Evolutionary conservation across 495 filamentous ascomycete genomes (phyloP), one percentile per base, ranked within the genome.

Genomic region (Tuber microsphaerosporum): DNA sequence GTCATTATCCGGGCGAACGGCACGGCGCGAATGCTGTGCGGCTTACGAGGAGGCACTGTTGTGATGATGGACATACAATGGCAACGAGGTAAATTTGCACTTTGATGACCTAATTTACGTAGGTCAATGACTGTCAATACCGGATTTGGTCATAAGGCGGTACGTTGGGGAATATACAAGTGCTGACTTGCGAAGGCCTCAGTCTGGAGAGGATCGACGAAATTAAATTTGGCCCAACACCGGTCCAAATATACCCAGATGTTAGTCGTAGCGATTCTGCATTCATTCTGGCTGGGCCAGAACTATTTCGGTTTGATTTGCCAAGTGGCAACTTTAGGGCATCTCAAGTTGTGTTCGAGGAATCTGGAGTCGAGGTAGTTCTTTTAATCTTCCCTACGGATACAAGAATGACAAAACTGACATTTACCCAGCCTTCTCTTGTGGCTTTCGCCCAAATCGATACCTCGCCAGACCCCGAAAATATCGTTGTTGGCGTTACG

Each of bases 201-300:
- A 74, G 78, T 72, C 82, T 82, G 80, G 84, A 85, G 81, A 82
- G 82, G 85, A 84, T 87, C 83, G 87, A 87, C 84, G 86, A 86
- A 85, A 89, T 88, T 85, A 86, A 89, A 72, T 83, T 83, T 34
- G 81, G 81, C 1, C 81, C 81, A 44, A 83, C 81, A 71, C 81
- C 81, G 46, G 79, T 83, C 68, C 81, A 81, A 65, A 70, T 82
- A 56, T 71, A 81, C 45, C 70, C 71, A 22, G 78, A 83, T 76
- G 76, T 77, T 37, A 73, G 75, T 46, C 73, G 81, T 12, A 68
- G 72, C 51, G 81, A 83, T 44, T 81, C 76, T 17, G 81, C 78
- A 31, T 82, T 83, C 72, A 75, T 82, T 39, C 76, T 83, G 31
- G 81, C 81, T 71, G 81, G 81, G 20, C 81, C 78, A 2, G 81